Evolutionary conservation across 2,329 filamentous ascomycete species (phyloP), one percentile per base, ranked within the genome.

Genomic region (Alternaria ethzedia): DNA sequence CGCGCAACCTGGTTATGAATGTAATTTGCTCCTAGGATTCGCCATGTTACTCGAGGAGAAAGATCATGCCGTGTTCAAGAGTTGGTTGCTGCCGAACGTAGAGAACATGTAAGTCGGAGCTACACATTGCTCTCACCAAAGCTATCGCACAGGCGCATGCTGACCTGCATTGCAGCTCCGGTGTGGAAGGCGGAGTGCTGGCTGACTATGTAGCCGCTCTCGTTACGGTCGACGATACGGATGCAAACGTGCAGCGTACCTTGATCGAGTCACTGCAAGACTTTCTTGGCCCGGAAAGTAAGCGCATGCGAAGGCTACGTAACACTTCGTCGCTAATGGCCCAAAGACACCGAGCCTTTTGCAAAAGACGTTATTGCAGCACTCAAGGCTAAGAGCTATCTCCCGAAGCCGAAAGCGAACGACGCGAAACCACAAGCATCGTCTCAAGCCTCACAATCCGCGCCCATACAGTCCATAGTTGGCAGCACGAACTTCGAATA

Each of bases 141-240:
- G 23, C 7, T 23, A 3, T 57, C 46, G 36, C 28, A 23, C 45
- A 36, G n/a, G 54, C 25, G 25, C 50, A 49, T 46, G 45, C 59
- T 71, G 21, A 67, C 56, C 41, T 41, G 28, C 17, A 28, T 5
- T 12, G 44, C 54, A 93, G 91, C 57, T 92, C 91, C 26, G 91
- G 94, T 73, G 91, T 91, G 54, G 92, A 96, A 76, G 87, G 90
- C 30, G 92, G 94, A 73, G 91, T 95, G 6, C 88, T 96, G 4
- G 92, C 91, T 50, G 92, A 96, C 72, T 96, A 94, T 76, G 90
- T 95, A n/a, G 85, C 94, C 65, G 92, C 91, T 7, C 86, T 96
- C 20, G 82, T 95, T 49, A 87, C 88, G 58, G 89, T 91, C 65
- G 65, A 72, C 68, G 90, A 90, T 65, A 84, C 88, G 54, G 82